Base-by-base conservation (phyloP, 2,329 filamentous ascomycete genomes). In the Cladosporium halotolerans region DNA sequence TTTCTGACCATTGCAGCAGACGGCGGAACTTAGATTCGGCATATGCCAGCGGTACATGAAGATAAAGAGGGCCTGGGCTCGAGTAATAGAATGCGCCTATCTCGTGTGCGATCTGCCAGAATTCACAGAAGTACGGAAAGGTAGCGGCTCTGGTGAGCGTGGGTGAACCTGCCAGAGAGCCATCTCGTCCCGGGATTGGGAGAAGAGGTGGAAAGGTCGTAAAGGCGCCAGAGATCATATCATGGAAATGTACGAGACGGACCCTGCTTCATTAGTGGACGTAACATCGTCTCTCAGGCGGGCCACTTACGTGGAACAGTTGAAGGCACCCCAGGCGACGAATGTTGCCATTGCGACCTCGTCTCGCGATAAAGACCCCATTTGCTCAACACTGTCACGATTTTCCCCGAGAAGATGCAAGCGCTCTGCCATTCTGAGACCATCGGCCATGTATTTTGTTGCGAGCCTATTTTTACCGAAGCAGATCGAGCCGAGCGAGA, bases 1-100 rank as follows among this genome's bases (percentile, higher is more conserved):
- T 42, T 11, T 42, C 19, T 42, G 40, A n/a, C 40, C 40, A 42
- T 23, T 19, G 14, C 3, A 42, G 40, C 16, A 42, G 11, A 9
- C 23, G 16, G 9, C 40, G 40, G 9, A 23, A 42, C 13, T 42
- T 42, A 9, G 16, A 28, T 42, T 49, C 46, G 46, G 46, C 46
- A 28, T 40, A 49, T 13, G 46, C 36, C 3, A 49, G 3, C 8
- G 46, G 46, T 11, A 49, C 36, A 32, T 49, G 46, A 32, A 41
- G 19, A 16, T 49, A 38, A 6, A 49, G 40, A 6, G 36, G 46
- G 14, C 36, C 36, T 10, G 46, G 23, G 3, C 19, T 18, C 1
- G 46, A 41, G 14, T 49, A 49, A 36, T 49, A 49, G 18, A 49
- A 23, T 7, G 46, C 46, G 16, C 36, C 46, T 8, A 49, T 42